Evolutionary conservation across 345 rosid genomes (phyloP).

Genomic region (Trapa bicornis): DNA sequence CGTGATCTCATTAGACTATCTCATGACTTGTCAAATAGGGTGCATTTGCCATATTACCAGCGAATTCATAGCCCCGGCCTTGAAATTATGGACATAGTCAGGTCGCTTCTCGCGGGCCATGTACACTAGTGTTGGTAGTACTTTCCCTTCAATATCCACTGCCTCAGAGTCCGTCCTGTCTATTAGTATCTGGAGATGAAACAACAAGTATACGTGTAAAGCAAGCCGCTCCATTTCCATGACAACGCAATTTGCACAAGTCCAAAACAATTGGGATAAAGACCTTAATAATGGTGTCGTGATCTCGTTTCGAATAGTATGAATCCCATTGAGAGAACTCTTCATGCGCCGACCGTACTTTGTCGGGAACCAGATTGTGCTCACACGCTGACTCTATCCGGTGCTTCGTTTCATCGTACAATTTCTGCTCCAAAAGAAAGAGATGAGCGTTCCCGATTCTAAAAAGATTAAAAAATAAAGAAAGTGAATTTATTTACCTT

Average conservation of each 20-base stretch:
- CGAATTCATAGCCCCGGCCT: slow-evolving; percentile 86
- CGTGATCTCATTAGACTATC: background rate
- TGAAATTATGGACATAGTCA: slow-evolving; percentile 51
- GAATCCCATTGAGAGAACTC: slow-evolving; percentile 52
- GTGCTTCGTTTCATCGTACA: slow-evolving; percentile 40
- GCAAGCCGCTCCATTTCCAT: background rate
- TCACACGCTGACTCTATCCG: slow-evolving; percentile 23
- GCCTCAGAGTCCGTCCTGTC: slow-evolving; percentile 32
- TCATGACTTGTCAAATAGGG: background rate
- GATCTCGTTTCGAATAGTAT: slow-evolving; percentile 30
- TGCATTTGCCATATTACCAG: slow-evolving; percentile 25
- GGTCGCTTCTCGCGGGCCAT: slow-evolving; percentile 72
- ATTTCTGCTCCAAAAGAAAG: slow-evolving; percentile 11
- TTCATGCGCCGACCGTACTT: slow-evolving; percentile 17
- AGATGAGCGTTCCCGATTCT: background rate
- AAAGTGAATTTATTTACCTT: slow-evolving; percentile 10
- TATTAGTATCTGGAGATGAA: slow-evolving; percentile 29
- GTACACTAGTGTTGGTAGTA: slow-evolving; percentile 57
- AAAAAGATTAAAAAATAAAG: background rate
- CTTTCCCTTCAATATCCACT: slow-evolving; percentile 17
- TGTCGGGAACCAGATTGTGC: slow-evolving; percentile 27
- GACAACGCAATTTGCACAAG: background rate
- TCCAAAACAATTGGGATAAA: background rate
- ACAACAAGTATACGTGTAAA: background rate
- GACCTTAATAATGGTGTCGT: slow-evolving; percentile 54